Conservation (phyloP, 306 rosid genomes). For the Fragaria nilgerrensis region DNA sequence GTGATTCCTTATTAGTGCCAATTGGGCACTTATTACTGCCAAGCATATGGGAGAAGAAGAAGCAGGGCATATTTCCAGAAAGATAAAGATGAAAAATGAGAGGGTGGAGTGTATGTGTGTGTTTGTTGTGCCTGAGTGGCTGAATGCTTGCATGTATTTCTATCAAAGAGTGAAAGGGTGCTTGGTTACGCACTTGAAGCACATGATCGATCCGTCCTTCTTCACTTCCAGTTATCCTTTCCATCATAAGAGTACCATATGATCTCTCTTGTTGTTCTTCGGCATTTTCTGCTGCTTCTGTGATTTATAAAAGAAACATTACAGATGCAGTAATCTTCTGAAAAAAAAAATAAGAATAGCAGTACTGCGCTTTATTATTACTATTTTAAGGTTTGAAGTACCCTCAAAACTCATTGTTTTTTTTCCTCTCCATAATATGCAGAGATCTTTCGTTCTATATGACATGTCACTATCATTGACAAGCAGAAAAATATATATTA, state of each 20-base stretch:
- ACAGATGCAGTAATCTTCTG: neutral
- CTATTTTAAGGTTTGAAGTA: neutral
- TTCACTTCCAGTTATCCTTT: constrained; percentile 73
- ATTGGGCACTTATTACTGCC: neutral
- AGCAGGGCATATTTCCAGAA: neutral
- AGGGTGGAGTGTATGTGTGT: neutral
- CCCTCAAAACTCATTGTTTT: neutral
- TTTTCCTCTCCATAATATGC: neutral
- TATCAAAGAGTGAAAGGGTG: neutral
- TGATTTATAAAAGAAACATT: constrained; percentile 15
- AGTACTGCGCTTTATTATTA: neutral
- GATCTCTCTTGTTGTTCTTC: constrained; percentile 62
- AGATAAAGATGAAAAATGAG: neutral
- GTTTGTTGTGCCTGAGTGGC: neutral
- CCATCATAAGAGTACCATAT: constrained; percentile 86
- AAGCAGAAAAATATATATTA: constrained; percentile 24
- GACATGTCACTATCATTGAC: neutral
- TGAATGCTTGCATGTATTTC: constrained; percentile 8
- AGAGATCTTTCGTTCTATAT: neutral
- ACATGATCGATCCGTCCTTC: constrained; percentile 82
- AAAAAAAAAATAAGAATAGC: neutral
- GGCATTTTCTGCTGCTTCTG: constrained; percentile 50
- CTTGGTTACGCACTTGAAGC: constrained; percentile 67
- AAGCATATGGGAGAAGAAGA: constrained; percentile 6
- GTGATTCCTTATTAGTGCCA: neutral